These are phyloP conservation scores for Ascomycota sp. DNA, from an alignment of 2,329 filamentous ascomycete genomes.

Conservation along the genomic window DNA sequence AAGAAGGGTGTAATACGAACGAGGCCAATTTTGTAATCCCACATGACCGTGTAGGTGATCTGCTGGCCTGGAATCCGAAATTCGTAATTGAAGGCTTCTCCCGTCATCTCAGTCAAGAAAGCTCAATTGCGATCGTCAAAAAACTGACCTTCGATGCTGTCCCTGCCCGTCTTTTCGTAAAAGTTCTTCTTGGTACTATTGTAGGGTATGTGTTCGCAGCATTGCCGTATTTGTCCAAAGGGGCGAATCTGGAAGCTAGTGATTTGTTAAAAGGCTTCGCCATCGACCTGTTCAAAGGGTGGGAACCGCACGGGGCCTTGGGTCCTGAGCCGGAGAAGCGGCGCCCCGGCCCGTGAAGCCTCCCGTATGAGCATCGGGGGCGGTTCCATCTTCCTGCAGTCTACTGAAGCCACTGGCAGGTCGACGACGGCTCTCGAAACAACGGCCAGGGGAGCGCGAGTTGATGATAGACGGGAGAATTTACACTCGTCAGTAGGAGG, in stretches of 20 bases:
- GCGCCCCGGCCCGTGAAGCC: conserved; percentile 22
- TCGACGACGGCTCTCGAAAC: background rate
- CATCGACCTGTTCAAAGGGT: conserved; percentile 48
- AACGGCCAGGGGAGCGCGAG: conserved; percentile 11
- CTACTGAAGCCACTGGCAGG: too few relatives aligned
- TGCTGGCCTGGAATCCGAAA: conserved; percentile 52
- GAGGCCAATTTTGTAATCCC: conserved; percentile 91
- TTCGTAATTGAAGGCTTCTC: conserved; percentile 66
- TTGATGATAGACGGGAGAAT: conserved; percentile 16
- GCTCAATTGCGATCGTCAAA: background rate
- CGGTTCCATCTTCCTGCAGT: too few relatives aligned
- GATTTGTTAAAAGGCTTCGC: conserved; percentile 35
- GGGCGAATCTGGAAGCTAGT: conserved; percentile 45
- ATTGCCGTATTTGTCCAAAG: conserved; percentile 38
- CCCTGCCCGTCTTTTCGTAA: conserved; percentile 63
- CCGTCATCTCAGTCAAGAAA: background rate
- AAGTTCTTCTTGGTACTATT: conserved; percentile 88
- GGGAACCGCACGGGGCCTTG: conserved; percentile 52
- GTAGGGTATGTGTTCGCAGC: conserved; percentile 68
- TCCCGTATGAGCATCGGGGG: background rate
- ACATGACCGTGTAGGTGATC: conserved; percentile 60
- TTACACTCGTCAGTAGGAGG: conserved; percentile 19
- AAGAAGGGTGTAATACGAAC: conserved; percentile 91
- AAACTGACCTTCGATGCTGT: conserved; percentile 63
- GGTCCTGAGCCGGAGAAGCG: conserved; percentile 31